Percentiles rank a stretch among this genome's conserved stretches.
These are phyloP conservation scores for Mortierella sp. DNA, from an alignment of 371 early-diverging fungal genomes.

Conservation along the genomic window DNA sequence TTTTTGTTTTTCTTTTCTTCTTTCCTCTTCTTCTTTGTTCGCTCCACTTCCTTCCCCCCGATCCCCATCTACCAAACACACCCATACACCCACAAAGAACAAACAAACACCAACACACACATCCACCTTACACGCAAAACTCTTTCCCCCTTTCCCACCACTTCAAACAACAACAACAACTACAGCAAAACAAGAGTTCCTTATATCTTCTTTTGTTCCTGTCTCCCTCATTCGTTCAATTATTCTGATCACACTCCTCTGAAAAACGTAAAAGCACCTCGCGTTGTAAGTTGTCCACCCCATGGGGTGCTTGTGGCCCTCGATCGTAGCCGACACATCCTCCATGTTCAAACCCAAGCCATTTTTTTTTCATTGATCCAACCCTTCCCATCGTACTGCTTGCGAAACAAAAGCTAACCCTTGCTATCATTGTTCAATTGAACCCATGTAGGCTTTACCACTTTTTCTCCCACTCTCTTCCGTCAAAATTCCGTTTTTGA, in stretches of 20 bases:
- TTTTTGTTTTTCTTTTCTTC: constrained; percentile 4
- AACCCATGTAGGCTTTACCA: background rate
- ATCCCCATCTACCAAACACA: background rate
- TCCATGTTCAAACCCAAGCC: too few relatives aligned
- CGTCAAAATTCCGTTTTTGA: constrained; percentile 49
- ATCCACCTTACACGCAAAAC: background rate
- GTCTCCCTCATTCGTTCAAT: background rate
- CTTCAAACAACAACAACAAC: background rate
- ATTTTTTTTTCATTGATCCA: background rate
- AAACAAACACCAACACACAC: background rate
- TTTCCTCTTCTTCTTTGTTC: constrained; percentile 17
- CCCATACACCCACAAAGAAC: background rate
- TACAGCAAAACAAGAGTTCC: background rate
- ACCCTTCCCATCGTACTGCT: background rate
- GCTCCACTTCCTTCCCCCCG: constrained; percentile 7
- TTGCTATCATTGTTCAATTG: background rate
- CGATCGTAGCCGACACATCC: background rate
- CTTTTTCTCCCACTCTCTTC: constrained; percentile 11
- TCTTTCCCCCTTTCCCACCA: background rate
- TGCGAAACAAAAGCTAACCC: background rate
- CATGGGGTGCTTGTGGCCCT: background rate
- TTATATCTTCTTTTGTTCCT: background rate
- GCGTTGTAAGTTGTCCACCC: constrained; percentile 18
- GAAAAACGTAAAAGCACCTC: constrained; percentile 37
- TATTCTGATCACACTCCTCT: constrained; percentile 6